Evolutionary conservation across 2,329 filamentous ascomycete genomes (phyloP), one percentile per base, ranked within the genome.

Genomic region (Phyllosticta citriasiana): DNA sequence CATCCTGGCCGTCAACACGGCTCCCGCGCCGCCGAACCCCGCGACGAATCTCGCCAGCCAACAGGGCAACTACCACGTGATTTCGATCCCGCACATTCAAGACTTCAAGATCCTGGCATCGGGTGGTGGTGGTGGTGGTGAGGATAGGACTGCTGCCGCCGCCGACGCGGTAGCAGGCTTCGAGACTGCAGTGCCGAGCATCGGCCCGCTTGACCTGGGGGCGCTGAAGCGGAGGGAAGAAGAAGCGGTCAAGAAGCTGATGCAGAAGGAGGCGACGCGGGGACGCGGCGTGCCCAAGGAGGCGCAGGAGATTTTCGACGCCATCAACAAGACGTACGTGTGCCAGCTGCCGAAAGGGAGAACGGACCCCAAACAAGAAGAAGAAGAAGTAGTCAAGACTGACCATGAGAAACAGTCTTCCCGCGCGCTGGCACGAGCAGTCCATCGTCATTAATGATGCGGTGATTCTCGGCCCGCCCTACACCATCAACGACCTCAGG

Each of bases 251-350:
- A 73, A 77, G 10, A 78, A 82, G 65, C 73, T 83, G 65, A 82
- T 84, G 68, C 80, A 84, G 63, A 72, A 78, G 63, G 83, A 85
- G 65, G 76, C 78, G n/a, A 78, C 80, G 60, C 77, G 79, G 62
- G 84, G 83, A 60, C 84, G 83, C 71, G 83, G 83, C 9, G 84
- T 86, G 7, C 82, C 77, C 47, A 78, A 76, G 47, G 83, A 85
- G 64, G 84, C 80, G 26, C 84, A 87, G 71, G 83, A 84, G 59
- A 74, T 87, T 16, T 87, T 84, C 66, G 83, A 87, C 73, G 78
- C 80, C 10, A 78, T 87, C 59, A 80, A 78, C 63, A 79, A 82
- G 66, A 83, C 82, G 71, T 84, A 68, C 64, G 77, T 70, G n/a
- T 56, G 47, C 14, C 12, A 2, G 12, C 25, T 55, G 19, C 19